Evolutionary conservation across 1,139 yeast genomes (phyloP).

Genomic region (Lizanozyma gosingica): DNA sequence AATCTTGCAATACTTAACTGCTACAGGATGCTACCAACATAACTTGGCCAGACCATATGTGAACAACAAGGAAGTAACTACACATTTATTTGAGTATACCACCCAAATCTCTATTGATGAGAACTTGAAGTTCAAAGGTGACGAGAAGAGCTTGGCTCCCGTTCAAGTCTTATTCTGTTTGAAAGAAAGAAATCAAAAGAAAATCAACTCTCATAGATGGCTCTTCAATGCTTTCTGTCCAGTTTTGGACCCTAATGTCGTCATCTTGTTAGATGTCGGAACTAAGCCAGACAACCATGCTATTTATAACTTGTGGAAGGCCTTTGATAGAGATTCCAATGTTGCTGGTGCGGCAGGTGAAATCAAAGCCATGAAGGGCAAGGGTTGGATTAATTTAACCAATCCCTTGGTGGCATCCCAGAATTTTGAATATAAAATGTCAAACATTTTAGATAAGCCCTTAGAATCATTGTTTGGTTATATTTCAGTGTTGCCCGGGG

Average conservation of each 20-base stretch:
- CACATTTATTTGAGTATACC: conserved; percentile 90
- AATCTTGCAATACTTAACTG: conserved; percentile 76
- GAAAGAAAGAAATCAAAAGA: conserved; percentile 81
- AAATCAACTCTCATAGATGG: conserved; percentile 95
- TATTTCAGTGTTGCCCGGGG: conserved; percentile 92
- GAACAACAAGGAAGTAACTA: conserved; percentile 80
- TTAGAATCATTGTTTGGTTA: conserved; percentile 90
- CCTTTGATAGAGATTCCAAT: conserved; percentile 89
- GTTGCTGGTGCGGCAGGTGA: conserved; percentile 99
- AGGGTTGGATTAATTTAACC: conserved; percentile 65
- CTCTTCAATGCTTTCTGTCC: conserved; percentile 90
- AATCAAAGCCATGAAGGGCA: conserved; percentile 89
- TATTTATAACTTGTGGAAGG: conserved; percentile 89
- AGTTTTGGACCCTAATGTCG: conserved; percentile 77
- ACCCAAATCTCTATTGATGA: conserved; percentile 84
- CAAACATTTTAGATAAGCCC: conserved; percentile 91
- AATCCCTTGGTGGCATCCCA: conserved; percentile 96
- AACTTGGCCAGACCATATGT: conserved; percentile 93
- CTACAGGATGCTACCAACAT: conserved; percentile 93
- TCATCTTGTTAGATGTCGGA: conserved; percentile 83
- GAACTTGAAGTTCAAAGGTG: conserved; percentile 69
- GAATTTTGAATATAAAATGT: conserved; percentile 93
- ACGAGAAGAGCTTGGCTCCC: conserved; percentile 79
- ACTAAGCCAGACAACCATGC: conserved; percentile 83
- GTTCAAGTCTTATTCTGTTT: conserved; percentile 87